Evolutionary conservation across 1,139 yeast species (phyloP), one percentile per base, ranked within the genome.

Genomic region (Candida smagusa): DNA sequence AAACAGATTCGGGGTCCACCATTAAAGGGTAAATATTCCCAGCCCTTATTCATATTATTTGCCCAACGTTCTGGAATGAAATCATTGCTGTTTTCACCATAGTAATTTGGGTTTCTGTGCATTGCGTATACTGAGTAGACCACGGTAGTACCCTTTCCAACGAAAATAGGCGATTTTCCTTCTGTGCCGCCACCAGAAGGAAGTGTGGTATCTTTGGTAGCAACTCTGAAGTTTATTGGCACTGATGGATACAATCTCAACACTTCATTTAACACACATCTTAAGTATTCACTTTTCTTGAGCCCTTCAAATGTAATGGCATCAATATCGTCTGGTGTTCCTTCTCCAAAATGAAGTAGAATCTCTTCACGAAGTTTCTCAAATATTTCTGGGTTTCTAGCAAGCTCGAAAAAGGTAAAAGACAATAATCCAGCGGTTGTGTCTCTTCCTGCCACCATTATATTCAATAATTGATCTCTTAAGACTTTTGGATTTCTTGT

Each of bases 1-100:
- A 76, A 59, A 48, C 82, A 77, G 39, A 76, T 75, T 40, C 82
- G 60, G 24, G 82, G 81, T 6, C 82, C 82, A 35, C 81, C 82
- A 46, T 77, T 77, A 59, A 75, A 76, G 6, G 81, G 80, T 23
- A 76, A 52, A 51, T 59, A 76, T 9, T 71, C 74, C 80, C 80
- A 77, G 12, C 72, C 73, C 40, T 61, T 49, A 42, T 61, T 65
- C 38, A 52, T 54, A 19, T 59, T 54, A 22, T 49, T 45, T 28
- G 60, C 60, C 79, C 79, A 74, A 44, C 79, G 62, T 43, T 73
- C 79, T 4, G 81, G 81, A 34, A 61, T 61, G 57, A 70, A 75
- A 32, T 52, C 70, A 5, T 44, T 38, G 8, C 77, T 68, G 44
- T 75, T 79, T 34, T 66, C 58, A 29, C 82, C 83, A 58, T 72